phyloP scores from a whole-genome alignment of 176 grass and related monocot species.

The Cymbopogon citratus region DNA sequence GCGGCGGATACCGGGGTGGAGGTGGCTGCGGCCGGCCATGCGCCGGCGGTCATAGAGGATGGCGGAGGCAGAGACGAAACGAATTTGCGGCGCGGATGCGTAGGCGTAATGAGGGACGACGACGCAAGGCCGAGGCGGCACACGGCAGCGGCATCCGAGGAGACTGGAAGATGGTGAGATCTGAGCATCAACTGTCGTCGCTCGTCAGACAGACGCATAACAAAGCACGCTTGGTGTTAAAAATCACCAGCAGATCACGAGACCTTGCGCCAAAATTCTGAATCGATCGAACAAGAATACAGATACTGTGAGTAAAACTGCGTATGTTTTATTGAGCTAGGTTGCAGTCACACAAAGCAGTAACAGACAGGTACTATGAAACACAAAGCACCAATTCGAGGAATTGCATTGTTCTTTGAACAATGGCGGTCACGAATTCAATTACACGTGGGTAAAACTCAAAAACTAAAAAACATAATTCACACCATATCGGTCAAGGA shows the following conservation, averaged over 20 bases:
- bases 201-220: background rate
- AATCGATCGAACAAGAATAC: no score
- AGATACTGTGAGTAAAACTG: no score
- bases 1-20: slow-evolving; percentile 15
- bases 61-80: background rate
- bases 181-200: background rate
- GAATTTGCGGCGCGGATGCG: background rate
- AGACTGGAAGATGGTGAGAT: background rate
- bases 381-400: background rate
- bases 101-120: background rate
- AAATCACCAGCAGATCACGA: no score
- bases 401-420: slow-evolving; percentile 18
- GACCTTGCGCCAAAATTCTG: no score
- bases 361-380: background rate
- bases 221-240: no score
- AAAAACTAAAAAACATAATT: background rate
- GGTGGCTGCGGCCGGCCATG: slow-evolving; percentile 22
- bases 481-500: background rate
- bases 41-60: slow-evolving; percentile 35
- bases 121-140: background rate
- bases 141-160: background rate
- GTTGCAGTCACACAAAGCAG: background rate
- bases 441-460: slow-evolving; percentile 16
- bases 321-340: no score
- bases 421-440: background rate